Conservation (phyloP, 805 yeast species). For the Ogataea populi-albae region DNA sequence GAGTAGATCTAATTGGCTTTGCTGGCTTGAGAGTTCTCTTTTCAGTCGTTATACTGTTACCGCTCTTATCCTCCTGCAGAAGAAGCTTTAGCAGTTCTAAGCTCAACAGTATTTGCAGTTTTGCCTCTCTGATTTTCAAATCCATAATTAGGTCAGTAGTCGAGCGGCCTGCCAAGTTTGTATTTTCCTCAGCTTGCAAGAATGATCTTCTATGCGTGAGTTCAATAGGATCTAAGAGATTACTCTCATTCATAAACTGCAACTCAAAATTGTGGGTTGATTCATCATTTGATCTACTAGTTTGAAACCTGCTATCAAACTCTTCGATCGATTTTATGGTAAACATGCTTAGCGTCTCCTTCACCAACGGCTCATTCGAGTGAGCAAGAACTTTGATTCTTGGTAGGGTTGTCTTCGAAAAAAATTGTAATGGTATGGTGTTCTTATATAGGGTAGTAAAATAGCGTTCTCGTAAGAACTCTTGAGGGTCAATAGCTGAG, state of each 20-base stretch:
- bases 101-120: slow-evolving; percentile 28
- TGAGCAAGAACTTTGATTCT: slow-evolving; percentile 28
- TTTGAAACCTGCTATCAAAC: slow-evolving; percentile 22
- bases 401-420: slow-evolving; percentile 32
- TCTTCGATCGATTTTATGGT: slow-evolving; percentile 17
- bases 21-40: slow-evolving; percentile 2
- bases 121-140: slow-evolving; percentile 28
- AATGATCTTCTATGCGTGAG: slow-evolving; percentile 6
- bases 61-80: slow-evolving; percentile 1
- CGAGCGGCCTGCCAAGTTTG: slow-evolving; percentile 6
- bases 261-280: background rate
- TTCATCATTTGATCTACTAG: background rate
- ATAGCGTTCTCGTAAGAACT: slow-evolving; percentile 28
- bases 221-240: slow-evolving; percentile 12
- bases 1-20: slow-evolving; percentile 4
- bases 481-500: slow-evolving; percentile 24
- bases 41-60: slow-evolving; percentile 1
- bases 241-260: background rate
- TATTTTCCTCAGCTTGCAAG: slow-evolving; percentile 3
- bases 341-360: slow-evolving; percentile 18
- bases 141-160: slow-evolving; percentile 8
- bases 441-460: slow-evolving; percentile 25
- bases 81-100: slow-evolving; percentile 27
- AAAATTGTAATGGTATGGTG: slow-evolving; percentile 28
- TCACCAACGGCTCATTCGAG: slow-evolving; percentile 20